A percentile compares a stretch with the other conserved stretches of the same genome.
Conservation (phyloP, 768 basidiomycete genomes). For the Lanmaoa pseudosensibilis region DNA sequence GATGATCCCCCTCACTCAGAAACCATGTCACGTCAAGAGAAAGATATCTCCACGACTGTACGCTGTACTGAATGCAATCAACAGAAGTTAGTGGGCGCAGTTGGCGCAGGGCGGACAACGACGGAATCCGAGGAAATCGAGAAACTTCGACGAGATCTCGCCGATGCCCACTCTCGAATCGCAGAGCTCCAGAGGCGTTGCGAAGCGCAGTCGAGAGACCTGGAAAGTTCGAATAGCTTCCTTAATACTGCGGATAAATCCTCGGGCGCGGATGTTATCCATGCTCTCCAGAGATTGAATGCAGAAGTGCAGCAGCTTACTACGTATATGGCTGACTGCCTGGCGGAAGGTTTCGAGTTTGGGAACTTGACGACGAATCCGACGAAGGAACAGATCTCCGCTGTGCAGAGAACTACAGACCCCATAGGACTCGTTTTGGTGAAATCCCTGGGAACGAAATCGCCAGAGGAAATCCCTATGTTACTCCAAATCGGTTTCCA, state of each 20-base stretch:
- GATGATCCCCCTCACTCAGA: background rate
- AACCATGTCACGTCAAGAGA: background rate
- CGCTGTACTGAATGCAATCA: background rate
- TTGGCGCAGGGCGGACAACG: background rate
- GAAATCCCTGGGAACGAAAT: background rate
- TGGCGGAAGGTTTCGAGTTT: slow-evolving; percentile 2
- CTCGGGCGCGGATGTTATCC: slow-evolving; percentile 11
- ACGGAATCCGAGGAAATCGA: slow-evolving; percentile 1
- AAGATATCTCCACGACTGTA: background rate
- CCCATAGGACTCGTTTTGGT: background rate
- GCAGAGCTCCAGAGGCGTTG: slow-evolving; percentile 7
- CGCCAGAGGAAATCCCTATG: slow-evolving; percentile 6
- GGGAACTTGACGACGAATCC: background rate
- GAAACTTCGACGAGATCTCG: slow-evolving; percentile 8
- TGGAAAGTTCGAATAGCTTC: slow-evolving; percentile 6
- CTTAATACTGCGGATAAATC: slow-evolving; percentile 9
- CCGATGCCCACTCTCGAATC: background rate
- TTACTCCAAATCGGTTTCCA: slow-evolving; percentile 11
- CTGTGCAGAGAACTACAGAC: background rate
- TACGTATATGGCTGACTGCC: slow-evolving; percentile 10
- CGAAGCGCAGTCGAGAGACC: slow-evolving; percentile 13
- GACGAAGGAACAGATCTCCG: background rate
- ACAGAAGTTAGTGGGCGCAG: background rate
- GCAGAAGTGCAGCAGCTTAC: slow-evolving; percentile 10
- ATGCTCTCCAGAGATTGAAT: slow-evolving; percentile 9